These are phyloP conservation scores for Exophiala sideris DNA, from an alignment of 2,329 filamentous ascomycete genomes.

Conservation along the genomic window DNA sequence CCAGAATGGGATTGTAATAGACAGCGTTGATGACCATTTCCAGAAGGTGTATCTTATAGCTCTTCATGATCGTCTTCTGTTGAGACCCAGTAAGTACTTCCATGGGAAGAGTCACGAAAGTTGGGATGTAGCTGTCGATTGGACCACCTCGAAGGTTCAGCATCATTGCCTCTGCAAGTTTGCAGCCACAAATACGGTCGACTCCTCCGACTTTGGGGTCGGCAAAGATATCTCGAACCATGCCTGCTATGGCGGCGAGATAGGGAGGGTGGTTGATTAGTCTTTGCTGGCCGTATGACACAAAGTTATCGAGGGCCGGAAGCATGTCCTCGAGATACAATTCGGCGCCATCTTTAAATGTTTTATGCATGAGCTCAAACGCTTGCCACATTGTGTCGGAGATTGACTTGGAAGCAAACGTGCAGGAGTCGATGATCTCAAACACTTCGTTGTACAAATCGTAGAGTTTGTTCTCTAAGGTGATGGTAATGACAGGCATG, in stretches of 20 bases:
- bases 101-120: conserved; percentile 90
- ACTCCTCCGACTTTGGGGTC: conserved; percentile 90
- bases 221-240: conserved; percentile 92
- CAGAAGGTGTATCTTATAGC: conserved; percentile 93
- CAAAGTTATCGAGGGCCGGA: conserved; percentile 94
- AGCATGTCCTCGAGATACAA: conserved; percentile 99
- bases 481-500: conserved; percentile 95
- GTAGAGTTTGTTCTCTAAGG: conserved; percentile 95
- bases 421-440: conserved; percentile 99
- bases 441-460: conserved; percentile 98
- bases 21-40: conserved; percentile 98
- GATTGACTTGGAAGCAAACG: conserved; percentile 93
- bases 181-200: conserved; percentile 95
- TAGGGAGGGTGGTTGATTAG: conserved; percentile 82
- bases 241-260: conserved; percentile 81
- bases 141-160: conserved; percentile 77
- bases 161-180: conserved; percentile 96
- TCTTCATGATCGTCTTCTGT: conserved; percentile 70
- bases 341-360: conserved; percentile 95
- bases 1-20: conserved; percentile 89
- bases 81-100: conserved; percentile 70
- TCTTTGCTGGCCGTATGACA: conserved; percentile 81
- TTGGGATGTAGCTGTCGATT: conserved; percentile 81
- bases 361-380: conserved; percentile 93
- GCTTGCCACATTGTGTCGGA: conserved; percentile 98